A percentile compares a stretch with the other conserved stretches of the same genome.
These are phyloP conservation scores for Colletotrichum tropicale DNA, from an alignment of 2,329 filamentous ascomycete genomes.

Conservation along the genomic window DNA sequence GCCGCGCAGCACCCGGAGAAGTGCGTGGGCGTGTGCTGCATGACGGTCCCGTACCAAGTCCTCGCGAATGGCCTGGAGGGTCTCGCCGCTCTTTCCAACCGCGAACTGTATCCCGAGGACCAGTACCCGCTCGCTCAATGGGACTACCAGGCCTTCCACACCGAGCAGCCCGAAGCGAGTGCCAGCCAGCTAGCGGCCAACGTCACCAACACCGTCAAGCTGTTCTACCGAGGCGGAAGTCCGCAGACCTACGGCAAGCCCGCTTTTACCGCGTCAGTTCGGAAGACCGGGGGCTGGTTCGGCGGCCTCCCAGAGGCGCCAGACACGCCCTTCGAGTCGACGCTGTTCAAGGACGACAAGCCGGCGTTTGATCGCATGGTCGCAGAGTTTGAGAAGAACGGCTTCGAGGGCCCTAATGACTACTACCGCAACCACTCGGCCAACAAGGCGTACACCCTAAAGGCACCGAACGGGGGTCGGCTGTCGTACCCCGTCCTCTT, in stretches of 20 bases:
- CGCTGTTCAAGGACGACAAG: neutral
- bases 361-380: slow-evolving; percentile 75
- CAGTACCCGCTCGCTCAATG: slow-evolving; percentile 39
- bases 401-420: slow-evolving; percentile 57
- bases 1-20: slow-evolving; percentile 31
- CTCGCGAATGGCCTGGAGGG: slow-evolving; percentile 44
- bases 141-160: slow-evolving; percentile 32
- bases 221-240: neutral
- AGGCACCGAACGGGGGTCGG: slow-evolving; percentile 28
- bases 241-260: neutral
- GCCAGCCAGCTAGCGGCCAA: slow-evolving; percentile 22
- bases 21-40: slow-evolving; percentile 25
- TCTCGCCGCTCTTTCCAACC: slow-evolving; percentile 39
- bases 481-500: slow-evolving; percentile 39
- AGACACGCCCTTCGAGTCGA: neutral
- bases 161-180: slow-evolving; percentile 27
- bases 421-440: slow-evolving; percentile 45
- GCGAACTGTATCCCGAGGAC: slow-evolving; percentile 47
- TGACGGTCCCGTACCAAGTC: slow-evolving; percentile 44
- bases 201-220: slow-evolving; percentile 18
- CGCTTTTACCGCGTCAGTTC: neutral
- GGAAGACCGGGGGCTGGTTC: slow-evolving; percentile 23
- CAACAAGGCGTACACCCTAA: slow-evolving; percentile 41
- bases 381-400: slow-evolving; percentile 88
- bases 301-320: slow-evolving; percentile 2